Base-by-base conservation (phyloP, 169 alveolate species). In the Cryptosporidium andersoni region DNA sequence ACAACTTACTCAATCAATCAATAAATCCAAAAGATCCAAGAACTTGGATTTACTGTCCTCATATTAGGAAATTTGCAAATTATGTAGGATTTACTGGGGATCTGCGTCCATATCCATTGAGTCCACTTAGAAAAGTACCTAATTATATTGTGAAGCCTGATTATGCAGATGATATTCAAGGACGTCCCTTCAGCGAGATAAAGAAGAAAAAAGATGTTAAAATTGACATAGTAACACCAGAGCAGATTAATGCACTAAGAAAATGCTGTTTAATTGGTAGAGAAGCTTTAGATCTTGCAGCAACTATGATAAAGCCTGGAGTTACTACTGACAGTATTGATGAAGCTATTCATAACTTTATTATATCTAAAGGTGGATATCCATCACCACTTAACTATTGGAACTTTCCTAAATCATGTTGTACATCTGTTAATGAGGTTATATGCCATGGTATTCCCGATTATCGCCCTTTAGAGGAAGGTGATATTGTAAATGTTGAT, bases 401-500 rank as follows among this genome's bases (percentile, higher is more conserved):
- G 85, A 90, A 91, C 51, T 98, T 97, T 89, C 99, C 99, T 7
- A 97, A 97, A 89, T 94, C 99, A 9, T 88, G 96, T 62, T 98
- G 99, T 91, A 95, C 99, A 6, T 94, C 99, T 48, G 98, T 97
- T 12, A 98, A 98, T 82, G 99, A 98, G 89, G 98, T 96, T 40
- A 95, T 97, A 34, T 98, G 99, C 82, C 99, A 98, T 91, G 99
- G 99, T 37, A 97, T 98, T 52, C 99, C 99, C 39, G 99, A 97
- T 90, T 81, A 82, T 25, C 91, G 99, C 81, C 94, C 97, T 6
- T 85, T 96, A 14, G 93, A 94, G 88, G 94, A 93, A 47, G 98
- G 98, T 4, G 98, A 95, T 81, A 95, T 95, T 52, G 90, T 91
- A 45, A 97, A 98, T 82, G 80, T 94, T n/a, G 99, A 98, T 92